Evolutionary conservation across 2,329 filamentous ascomycete genomes (phyloP).

Genomic region (Samsoniella hepiali): DNA sequence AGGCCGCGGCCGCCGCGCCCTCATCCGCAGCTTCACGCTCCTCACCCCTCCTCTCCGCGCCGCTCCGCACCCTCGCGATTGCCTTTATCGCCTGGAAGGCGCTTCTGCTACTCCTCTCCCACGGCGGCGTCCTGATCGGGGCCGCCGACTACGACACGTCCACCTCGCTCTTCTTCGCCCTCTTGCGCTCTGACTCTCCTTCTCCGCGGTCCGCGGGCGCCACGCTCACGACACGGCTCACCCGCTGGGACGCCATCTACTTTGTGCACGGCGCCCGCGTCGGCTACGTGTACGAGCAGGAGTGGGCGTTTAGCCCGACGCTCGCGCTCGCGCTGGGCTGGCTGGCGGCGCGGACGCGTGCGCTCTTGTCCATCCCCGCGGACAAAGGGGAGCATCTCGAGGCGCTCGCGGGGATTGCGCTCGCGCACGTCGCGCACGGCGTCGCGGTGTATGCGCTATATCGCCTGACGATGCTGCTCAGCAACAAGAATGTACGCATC

Average conservation of each 20-base stretch:
- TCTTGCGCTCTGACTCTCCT: constrained; percentile 29
- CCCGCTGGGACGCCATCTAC: constrained; percentile 80
- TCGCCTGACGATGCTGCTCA: constrained; percentile 58
- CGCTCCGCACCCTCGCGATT: constrained; percentile 26
- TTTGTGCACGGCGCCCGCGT: constrained; percentile 60
- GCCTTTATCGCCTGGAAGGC: constrained; percentile 65
- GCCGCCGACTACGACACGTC: constrained; percentile 78
- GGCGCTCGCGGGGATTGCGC: constrained; percentile 55
- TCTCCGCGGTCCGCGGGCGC: constrained; percentile 29
- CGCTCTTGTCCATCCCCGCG: constrained; percentile 24
- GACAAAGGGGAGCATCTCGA: constrained; percentile 29
- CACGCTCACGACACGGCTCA: constrained; percentile 53
- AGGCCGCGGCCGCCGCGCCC: background rate
- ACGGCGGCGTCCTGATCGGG: constrained; percentile 46
- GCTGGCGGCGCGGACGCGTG: constrained; percentile 30
- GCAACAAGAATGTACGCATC: constrained; percentile 43
- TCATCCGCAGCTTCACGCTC: background rate
- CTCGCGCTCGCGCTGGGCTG: constrained; percentile 43
- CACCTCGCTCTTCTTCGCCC: constrained; percentile 47
- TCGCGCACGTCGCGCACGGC: constrained; percentile 75
- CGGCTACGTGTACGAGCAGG: constrained; percentile 73
- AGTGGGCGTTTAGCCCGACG: constrained; percentile 72
- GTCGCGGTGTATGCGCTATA: constrained; percentile 71
- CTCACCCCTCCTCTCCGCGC: constrained; percentile 19
- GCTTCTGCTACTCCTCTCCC: constrained; percentile 60